phyloP scores from a whole-genome alignment of 495 filamentous ascomycete genomes.

The Podospora conica region DNA sequence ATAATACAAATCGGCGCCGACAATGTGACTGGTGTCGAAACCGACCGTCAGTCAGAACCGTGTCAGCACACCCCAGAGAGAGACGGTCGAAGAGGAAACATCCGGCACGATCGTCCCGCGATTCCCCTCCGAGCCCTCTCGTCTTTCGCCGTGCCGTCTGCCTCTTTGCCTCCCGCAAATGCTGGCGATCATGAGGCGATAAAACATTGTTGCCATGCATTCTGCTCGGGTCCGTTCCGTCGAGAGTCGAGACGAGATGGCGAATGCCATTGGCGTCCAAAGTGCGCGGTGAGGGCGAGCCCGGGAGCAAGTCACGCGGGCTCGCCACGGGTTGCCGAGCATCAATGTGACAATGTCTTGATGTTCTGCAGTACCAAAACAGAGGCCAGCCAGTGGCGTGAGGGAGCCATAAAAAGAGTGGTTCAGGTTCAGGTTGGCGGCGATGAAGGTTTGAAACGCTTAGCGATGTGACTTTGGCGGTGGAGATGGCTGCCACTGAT shows the following conservation, averaged over 20 bases:
- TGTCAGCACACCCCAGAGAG: not conserved
- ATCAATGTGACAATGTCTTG: not conserved
- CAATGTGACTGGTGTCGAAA: not conserved
- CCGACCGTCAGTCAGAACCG: not conserved
- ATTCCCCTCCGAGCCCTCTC: not conserved
- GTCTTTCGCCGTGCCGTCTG: not conserved
- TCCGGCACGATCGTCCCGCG: not conserved
- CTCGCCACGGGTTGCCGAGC: not conserved
- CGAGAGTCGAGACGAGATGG: too few species aligned
- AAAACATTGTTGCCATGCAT: not conserved
- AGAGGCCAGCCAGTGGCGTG: not conserved
- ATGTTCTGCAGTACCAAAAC: not conserved
- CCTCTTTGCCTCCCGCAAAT: not conserved
- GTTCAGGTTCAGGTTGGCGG: not conserved
- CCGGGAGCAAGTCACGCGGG: not conserved
- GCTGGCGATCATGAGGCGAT: not conserved
- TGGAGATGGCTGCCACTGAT: not conserved
- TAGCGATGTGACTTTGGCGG: constrained; percentile 2
- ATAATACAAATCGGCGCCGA: not conserved
- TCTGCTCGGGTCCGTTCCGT: not conserved
- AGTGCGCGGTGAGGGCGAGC: not conserved
- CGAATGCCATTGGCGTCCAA: not conserved
- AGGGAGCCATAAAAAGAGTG: not conserved
- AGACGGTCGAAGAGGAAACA: not conserved
- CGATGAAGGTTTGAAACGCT: not conserved